Evolutionary conservation across 345 rosid genomes (phyloP).

Genomic region (Aquilaria sinensis): DNA sequence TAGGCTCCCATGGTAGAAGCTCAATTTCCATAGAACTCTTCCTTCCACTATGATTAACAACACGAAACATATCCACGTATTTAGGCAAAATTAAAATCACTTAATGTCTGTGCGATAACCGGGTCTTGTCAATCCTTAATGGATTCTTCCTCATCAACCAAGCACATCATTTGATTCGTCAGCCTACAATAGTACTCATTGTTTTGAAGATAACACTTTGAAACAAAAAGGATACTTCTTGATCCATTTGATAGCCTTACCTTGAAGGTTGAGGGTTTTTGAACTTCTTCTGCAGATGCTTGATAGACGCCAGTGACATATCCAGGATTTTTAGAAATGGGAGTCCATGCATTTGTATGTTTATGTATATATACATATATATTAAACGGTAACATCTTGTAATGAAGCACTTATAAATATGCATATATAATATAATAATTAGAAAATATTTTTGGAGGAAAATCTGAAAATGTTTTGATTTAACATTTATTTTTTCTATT

Average conservation of each 20-base stretch:
- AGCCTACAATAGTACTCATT: constrained; percentile 63
- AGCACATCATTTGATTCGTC: constrained; percentile 62
- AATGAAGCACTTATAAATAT: too few relatives aligned
- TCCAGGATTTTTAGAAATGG: too few relatives aligned
- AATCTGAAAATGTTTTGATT: too few relatives aligned
- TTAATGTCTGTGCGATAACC: constrained; percentile 42
- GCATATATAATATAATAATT: too few relatives aligned
- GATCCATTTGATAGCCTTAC: constrained; percentile 89
- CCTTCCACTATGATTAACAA: constrained; percentile 67
- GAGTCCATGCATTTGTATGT: too few relatives aligned
- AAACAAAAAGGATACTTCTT: constrained; percentile 90
- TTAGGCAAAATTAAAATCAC: constrained; percentile 64
- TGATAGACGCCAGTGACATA: constrained; percentile 22
- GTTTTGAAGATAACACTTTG: constrained; percentile 49
- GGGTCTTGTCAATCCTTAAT: constrained; percentile 68
- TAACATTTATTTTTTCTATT: too few relatives aligned
- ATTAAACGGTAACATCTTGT: too few relatives aligned
- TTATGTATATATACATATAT: too few relatives aligned
- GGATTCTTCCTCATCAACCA: constrained; percentile 76
- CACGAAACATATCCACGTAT: constrained; percentile 48
- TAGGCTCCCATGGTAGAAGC: constrained; percentile 65
- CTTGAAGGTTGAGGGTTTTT: constrained; percentile 88
- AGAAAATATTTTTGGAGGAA: too few relatives aligned
- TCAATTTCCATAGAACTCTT: constrained; percentile 93
- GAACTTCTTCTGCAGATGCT: constrained; percentile 79